Evolutionary conservation across 768 basidiomycete species (phyloP).

Genomic region (Collybia mongolica): DNA sequence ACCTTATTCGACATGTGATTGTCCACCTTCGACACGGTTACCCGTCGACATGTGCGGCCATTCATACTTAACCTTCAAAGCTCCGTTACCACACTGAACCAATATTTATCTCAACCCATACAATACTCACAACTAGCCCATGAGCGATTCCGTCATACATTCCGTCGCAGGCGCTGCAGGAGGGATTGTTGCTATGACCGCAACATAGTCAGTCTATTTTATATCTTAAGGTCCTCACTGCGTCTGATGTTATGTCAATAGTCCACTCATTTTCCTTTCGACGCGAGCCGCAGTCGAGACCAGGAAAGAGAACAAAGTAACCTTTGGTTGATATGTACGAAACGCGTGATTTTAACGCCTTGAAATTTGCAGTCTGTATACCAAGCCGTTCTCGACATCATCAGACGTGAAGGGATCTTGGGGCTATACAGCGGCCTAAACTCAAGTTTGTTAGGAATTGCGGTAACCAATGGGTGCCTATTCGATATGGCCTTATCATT

Average conservation of each 20-base stretch:
- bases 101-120: not conserved
- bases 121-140: slow-evolving; percentile 16
- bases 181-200: slow-evolving; percentile 89
- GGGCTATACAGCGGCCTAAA: slow-evolving; percentile 88
- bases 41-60: not conserved
- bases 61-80: not conserved
- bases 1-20: slow-evolving; percentile 4
- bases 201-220: slow-evolving; percentile 64
- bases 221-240: not conserved
- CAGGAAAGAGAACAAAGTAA: slow-evolving; percentile 53
- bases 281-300: slow-evolving; percentile 92
- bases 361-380: slow-evolving; percentile 49
- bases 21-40: not conserved
- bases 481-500: not conserved
- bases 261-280: slow-evolving; percentile 89
- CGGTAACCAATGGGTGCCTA: slow-evolving; percentile 84
- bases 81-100: not conserved
- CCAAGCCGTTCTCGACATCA: slow-evolving; percentile 68
- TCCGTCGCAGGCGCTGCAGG: slow-evolving; percentile 87
- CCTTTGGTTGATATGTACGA: not conserved
- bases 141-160: slow-evolving; percentile 84
- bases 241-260: slow-evolving; percentile 26
- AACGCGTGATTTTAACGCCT: not conserved
- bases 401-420: slow-evolving; percentile 79
- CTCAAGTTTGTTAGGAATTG: slow-evolving; percentile 87